A percentile compares a stretch with the other conserved stretches of the same genome.
Evolutionary conservation across 768 basidiomycete genomes (phyloP).

Genomic region (Tubosaeta sp.): DNA sequence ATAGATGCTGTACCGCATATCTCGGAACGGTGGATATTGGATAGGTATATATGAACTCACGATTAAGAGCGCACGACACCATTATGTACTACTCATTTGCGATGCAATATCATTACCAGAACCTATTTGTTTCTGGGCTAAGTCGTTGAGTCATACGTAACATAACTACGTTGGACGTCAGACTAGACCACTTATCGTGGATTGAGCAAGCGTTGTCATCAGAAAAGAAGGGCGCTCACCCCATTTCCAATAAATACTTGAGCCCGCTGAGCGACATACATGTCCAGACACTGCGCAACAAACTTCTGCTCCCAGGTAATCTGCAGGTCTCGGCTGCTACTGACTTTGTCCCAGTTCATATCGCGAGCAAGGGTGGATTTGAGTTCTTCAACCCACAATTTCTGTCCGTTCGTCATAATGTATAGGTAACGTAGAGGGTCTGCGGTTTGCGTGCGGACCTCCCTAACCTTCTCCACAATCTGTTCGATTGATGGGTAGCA

Average conservation of each 20-base stretch:
- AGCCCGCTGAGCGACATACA: conserved; percentile 45
- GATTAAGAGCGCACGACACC: neutral
- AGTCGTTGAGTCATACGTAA: conserved; percentile 32
- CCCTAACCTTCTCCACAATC: conserved; percentile 38
- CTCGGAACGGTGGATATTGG: no score
- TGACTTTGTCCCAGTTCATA: conserved; percentile 37
- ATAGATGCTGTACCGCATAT: no score
- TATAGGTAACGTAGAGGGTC: conserved; percentile 37
- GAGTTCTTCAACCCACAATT: conserved; percentile 39
- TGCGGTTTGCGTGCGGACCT: conserved; percentile 25
- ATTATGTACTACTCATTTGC: neutral
- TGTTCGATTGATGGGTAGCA: conserved; percentile 43
- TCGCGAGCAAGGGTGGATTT: conserved; percentile 31
- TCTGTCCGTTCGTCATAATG: conserved; percentile 45
- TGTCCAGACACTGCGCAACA: conserved; percentile 45
- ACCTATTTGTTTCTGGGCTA: conserved; percentile 27
- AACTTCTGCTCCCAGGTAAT: conserved; percentile 41
- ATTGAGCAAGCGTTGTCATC: conserved; percentile 1
- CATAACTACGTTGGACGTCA: conserved; percentile 40
- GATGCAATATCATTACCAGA: conserved; percentile 30
- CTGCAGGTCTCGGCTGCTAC: conserved; percentile 41
- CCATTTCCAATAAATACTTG: conserved; percentile 54
- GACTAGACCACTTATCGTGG: conserved; percentile 35
- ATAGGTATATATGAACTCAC: no score
- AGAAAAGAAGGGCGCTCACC: conserved; percentile 27